A percentile compares a stretch with the other conserved stretches of the same genome.
Conservation (phyloP, 2,329 filamentous ascomycete species). For the Aspergillus pseudotamarii region DNA sequence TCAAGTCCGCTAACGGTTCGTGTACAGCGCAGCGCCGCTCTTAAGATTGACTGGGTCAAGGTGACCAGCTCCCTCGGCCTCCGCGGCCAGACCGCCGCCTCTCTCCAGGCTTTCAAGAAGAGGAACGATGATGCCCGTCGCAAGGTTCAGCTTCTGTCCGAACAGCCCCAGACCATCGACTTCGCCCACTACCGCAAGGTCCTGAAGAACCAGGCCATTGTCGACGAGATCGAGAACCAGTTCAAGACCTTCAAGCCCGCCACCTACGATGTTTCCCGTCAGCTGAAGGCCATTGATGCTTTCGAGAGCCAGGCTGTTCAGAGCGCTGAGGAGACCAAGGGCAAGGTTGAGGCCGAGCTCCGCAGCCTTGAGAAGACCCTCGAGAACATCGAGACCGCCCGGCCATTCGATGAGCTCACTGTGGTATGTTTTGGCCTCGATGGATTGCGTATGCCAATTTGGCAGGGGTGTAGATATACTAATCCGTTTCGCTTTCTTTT, state of each 20-base stretch:
- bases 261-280: constrained; percentile 88
- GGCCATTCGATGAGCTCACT: constrained; percentile 95
- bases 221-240: constrained; percentile 97
- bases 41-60: constrained; percentile 99
- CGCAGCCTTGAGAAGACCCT: constrained; percentile 91
- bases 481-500: constrained; percentile 13
- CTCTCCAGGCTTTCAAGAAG: constrained; percentile 97
- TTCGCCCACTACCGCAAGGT: constrained; percentile 88
- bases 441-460: background rate
- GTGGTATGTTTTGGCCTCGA: constrained; percentile 66
- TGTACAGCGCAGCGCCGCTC: constrained; percentile 86
- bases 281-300: constrained; percentile 97
- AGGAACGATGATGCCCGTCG: constrained; percentile 98
- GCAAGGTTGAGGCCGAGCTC: constrained; percentile 92
- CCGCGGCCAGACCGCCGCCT: constrained; percentile 87
- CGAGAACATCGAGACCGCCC: constrained; percentile 93
- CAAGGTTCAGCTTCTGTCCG: constrained; percentile 81
- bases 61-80: constrained; percentile 92
- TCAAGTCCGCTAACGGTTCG: constrained; percentile 24
- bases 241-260: constrained; percentile 88
- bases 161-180: constrained; percentile 85
- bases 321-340: constrained; percentile 96
- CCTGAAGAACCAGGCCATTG: constrained; percentile 93
- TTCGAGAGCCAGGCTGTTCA: constrained; percentile 97
- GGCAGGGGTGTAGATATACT: background rate